Evolutionary conservation across 805 yeast species (phyloP).

Genomic region (Barnettozyma siamensis): DNA sequence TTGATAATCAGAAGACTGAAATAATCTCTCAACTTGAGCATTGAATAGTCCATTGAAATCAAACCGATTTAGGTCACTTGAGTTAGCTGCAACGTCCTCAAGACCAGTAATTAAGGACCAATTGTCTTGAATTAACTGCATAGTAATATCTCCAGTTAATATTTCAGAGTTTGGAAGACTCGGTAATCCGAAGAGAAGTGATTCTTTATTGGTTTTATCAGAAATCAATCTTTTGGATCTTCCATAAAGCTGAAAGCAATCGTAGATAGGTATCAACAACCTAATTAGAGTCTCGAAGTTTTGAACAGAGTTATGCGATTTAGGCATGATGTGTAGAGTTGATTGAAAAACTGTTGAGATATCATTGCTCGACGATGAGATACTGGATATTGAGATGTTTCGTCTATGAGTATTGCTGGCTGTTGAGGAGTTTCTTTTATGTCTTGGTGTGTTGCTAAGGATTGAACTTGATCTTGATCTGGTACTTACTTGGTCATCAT

Average conservation of each 20-base stretch:
- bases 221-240: slow-evolving; percentile 70
- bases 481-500: slow-evolving; percentile 8
- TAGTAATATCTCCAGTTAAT: slow-evolving; percentile 24
- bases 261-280: slow-evolving; percentile 61
- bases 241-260: slow-evolving; percentile 67
- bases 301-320: slow-evolving; percentile 63
- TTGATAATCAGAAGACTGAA: not conserved
- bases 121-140: slow-evolving; percentile 12
- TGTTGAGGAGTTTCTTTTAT: not conserved
- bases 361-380: slow-evolving; percentile 5
- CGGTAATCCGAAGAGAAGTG: slow-evolving; percentile 72
- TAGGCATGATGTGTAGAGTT: slow-evolving; percentile 56
- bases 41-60: slow-evolving; percentile 7
- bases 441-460: slow-evolving; percentile 6
- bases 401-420: slow-evolving; percentile 3
- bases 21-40: slow-evolving; percentile 4
- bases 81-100: not conserved
- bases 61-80: slow-evolving; percentile 1
- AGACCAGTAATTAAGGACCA: slow-evolving; percentile 11
- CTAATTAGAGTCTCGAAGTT: slow-evolving; percentile 71
- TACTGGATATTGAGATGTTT: slow-evolving; percentile 10
- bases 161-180: slow-evolving; percentile 65
- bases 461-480: not conserved
- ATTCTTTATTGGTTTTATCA: slow-evolving; percentile 58
- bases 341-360: slow-evolving; percentile 6